Percentiles rank a stretch among this genome's conserved stretches.
Conservation (phyloP, 129 eudicot species). For the Scalesia atractyloides region DNA sequence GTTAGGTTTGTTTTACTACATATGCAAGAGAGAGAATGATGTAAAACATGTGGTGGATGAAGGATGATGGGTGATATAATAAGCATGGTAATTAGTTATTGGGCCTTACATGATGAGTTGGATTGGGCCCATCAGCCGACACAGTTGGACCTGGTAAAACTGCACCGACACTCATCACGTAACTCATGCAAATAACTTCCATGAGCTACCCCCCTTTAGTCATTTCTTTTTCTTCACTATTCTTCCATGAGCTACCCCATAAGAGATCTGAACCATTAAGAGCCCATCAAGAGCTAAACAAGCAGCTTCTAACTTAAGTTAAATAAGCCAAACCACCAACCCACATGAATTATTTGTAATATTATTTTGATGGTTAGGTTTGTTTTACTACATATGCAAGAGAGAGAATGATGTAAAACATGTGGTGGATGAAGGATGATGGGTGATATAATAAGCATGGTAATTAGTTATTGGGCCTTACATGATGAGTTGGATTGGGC, state of each 20-base stretch:
- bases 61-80: too few species aligned
- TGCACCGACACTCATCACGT: slow-evolving; percentile 10
- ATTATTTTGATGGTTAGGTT: too few species aligned
- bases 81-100: neutral
- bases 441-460: neutral
- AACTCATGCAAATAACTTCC: slow-evolving; percentile 15
- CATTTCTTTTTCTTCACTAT: slow-evolving; percentile 1
- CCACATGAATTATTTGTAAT: too few species aligned
- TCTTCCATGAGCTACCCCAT: slow-evolving; percentile 6
- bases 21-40: too few species aligned
- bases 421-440: neutral
- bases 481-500: slow-evolving; percentile 15
- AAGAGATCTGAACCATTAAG: too few species aligned
- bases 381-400: too few species aligned
- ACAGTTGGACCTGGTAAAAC: slow-evolving; percentile 26
- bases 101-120: slow-evolving; percentile 21
- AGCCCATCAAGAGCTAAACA: too few species aligned
- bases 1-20: too few species aligned
- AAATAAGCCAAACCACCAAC: too few species aligned
- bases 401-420: neutral
- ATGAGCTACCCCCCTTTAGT: slow-evolving; percentile 15
- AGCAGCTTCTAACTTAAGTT: too few species aligned
- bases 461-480: slow-evolving; percentile 11
- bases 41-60: neutral
- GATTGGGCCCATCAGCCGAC: slow-evolving; percentile 19